Percentiles rank a stretch among this genome's conserved stretches.
These are phyloP conservation scores for Laetiporus sulphureus DNA, from an alignment of 1,284 basidiomycete species.

Conservation along the genomic window DNA sequence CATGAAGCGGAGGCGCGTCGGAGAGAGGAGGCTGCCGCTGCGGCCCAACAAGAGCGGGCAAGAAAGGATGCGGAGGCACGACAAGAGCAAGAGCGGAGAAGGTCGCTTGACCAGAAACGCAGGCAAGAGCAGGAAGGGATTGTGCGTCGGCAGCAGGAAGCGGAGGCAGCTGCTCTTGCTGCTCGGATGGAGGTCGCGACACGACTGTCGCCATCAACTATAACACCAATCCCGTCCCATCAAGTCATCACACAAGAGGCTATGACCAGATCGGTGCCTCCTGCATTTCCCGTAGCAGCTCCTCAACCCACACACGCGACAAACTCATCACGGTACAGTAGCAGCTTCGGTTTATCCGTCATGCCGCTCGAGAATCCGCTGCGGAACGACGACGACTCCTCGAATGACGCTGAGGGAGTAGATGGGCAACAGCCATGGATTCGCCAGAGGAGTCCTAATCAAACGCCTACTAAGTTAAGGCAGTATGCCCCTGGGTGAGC, in stretches of 20 bases:
- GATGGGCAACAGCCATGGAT: constrained; percentile 12
- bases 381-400: constrained; percentile 28
- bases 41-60: no score
- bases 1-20: constrained; percentile 21
- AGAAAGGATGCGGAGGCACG: constrained; percentile 22
- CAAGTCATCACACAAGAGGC: constrained; percentile 7
- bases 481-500: constrained; percentile 19
- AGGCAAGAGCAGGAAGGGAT: constrained; percentile 41
- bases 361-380: constrained; percentile 41
- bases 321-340: constrained; percentile 17
- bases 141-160: constrained; percentile 39
- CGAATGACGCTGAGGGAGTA: constrained; percentile 23
- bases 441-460: constrained; percentile 13
- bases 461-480: constrained; percentile 16
- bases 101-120: constrained; percentile 24
- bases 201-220: constrained; percentile 14
- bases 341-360: constrained; percentile 22
- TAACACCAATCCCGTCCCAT: constrained; percentile 10
- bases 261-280: constrained; percentile 6
- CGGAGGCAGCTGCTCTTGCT: constrained; percentile 30
- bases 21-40: constrained; percentile 19
- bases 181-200: constrained; percentile 20
- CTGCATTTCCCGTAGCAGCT: constrained; percentile 14
- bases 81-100: constrained; percentile 19
- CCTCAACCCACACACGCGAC: constrained; percentile 23